Evolutionary conservation across 1,139 yeast species (phyloP).

Genomic region (Hanseniaspora sp.): DNA sequence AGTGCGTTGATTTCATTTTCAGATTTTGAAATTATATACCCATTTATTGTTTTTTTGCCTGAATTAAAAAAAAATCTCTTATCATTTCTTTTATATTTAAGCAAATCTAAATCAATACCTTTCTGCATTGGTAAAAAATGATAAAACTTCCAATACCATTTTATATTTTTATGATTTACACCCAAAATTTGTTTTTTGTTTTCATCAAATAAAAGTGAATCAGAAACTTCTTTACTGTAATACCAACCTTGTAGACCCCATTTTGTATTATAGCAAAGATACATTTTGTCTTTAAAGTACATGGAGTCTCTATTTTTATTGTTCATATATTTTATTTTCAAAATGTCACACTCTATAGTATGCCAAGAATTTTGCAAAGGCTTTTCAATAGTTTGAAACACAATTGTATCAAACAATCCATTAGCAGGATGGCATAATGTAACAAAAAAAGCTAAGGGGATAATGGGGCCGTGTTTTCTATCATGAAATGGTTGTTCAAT

Average conservation of each 20-base stretch:
- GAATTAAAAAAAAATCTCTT: background rate
- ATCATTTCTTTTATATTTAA: background rate
- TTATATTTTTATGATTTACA: too few relatives aligned
- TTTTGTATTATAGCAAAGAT: background rate
- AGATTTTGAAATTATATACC: too few relatives aligned
- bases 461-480: background rate
- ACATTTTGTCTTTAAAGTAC: background rate
- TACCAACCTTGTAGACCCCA: background rate
- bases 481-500: slow-evolving; percentile 2
- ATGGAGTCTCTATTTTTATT: background rate
- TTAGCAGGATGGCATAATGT: slow-evolving; percentile 6
- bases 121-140: slow-evolving; percentile 26
- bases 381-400: background rate
- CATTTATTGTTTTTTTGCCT: background rate
- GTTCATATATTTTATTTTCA: background rate
- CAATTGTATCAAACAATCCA: background rate
- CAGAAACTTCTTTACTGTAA: slow-evolving; percentile 1
- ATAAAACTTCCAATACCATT: slow-evolving; percentile 22
- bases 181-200: background rate
- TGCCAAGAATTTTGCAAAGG: slow-evolving; percentile 3
- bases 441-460: background rate
- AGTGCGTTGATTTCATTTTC: too few relatives aligned
- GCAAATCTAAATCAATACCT: slow-evolving; percentile 26
- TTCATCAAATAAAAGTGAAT: background rate
- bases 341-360: background rate